A percentile compares a stretch with the other conserved stretches of the same genome.
Evolutionary conservation across 345 rosid species (phyloP).

Genomic region (Aquilaria yunnanensis): DNA sequence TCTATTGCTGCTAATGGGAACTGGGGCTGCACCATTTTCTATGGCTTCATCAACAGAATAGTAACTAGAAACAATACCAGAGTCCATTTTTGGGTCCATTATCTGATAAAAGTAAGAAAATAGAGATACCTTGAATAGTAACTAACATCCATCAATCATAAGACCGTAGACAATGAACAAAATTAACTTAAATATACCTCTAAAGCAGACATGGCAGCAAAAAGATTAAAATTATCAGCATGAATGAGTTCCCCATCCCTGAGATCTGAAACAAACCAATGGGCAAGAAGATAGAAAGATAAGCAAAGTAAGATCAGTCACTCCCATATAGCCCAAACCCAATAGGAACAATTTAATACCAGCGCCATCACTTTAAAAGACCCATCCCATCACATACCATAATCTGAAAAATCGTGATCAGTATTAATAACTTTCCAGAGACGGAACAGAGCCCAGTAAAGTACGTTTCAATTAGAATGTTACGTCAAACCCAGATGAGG

Average conservation of each 20-base stretch:
- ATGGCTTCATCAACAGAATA: conserved; percentile 93
- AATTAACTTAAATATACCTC: background rate
- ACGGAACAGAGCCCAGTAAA: too few species aligned
- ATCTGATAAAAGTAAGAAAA: conserved; percentile 40
- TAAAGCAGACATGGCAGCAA: background rate
- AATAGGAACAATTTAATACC: too few species aligned
- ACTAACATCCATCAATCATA: background rate
- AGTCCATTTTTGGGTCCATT: conserved; percentile 99
- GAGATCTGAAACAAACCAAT: conserved; percentile 12
- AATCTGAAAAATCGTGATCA: too few species aligned
- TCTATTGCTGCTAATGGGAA: conserved; percentile 64
- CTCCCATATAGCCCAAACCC: too few species aligned
- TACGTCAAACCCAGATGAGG: too few species aligned
- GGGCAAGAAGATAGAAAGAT: background rate
- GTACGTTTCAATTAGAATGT: too few species aligned
- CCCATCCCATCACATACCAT: too few species aligned
- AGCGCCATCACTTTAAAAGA: too few species aligned
- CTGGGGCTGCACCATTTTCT: conserved; percentile 77
- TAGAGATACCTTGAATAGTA: background rate
- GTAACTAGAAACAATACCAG: conserved; percentile 74
- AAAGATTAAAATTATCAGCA: conserved; percentile 1
- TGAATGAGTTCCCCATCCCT: conserved; percentile 19
- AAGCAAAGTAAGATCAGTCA: too few species aligned
- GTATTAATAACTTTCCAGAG: too few species aligned
- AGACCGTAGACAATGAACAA: background rate